phyloP scores from a whole-genome alignment of 768 basidiomycete species.

The Gloeophyllum trabeum region DNA sequence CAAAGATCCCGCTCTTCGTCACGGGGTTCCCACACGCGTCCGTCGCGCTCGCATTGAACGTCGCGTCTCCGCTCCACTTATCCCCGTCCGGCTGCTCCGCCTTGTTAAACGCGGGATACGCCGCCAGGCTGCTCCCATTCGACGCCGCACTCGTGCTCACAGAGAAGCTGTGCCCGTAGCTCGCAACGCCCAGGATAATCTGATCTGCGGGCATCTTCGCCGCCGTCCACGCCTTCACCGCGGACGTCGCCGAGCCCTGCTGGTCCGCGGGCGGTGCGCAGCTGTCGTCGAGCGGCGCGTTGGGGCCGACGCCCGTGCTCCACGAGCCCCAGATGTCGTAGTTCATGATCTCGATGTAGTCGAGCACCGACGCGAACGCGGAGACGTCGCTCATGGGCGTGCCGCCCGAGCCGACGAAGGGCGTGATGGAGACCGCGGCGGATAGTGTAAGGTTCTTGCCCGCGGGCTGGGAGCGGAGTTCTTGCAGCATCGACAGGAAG shows the following conservation, averaged over 20 bases:
- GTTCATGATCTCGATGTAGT: slow-evolving; percentile 58
- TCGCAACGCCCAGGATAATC: slow-evolving; percentile 78
- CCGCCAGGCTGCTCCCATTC: slow-evolving; percentile 18
- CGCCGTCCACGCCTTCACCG: slow-evolving; percentile 61
- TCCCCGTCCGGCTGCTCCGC: slow-evolving; percentile 31
- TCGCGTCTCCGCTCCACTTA: slow-evolving; percentile 14
- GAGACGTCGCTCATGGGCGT: slow-evolving; percentile 58
- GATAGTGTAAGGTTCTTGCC: slow-evolving; percentile 46
- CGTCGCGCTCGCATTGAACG: slow-evolving; percentile 10
- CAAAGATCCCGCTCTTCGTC: slow-evolving; percentile 40
- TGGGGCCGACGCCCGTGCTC: slow-evolving; percentile 58
- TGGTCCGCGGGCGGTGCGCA: slow-evolving; percentile 52
- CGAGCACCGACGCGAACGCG: slow-evolving; percentile 58
- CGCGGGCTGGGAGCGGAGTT: slow-evolving; percentile 44
- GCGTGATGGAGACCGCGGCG: slow-evolving; percentile 35
- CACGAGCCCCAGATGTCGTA: slow-evolving; percentile 54
- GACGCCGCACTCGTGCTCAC: slow-evolving; percentile 26
- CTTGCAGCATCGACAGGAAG: slow-evolving; percentile 64
- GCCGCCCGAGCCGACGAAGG: slow-evolving; percentile 37
- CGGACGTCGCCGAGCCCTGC: slow-evolving; percentile 68
- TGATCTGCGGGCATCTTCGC: slow-evolving; percentile 71
- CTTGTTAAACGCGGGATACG: slow-evolving; percentile 40
- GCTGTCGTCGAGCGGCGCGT: slow-evolving; percentile 73
- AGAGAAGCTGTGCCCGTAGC: slow-evolving; percentile 69
- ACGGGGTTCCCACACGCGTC: slow-evolving; percentile 26